These are phyloP conservation scores for Mycena vulgaris DNA, from an alignment of 768 basidiomycete genomes.

Conservation along the genomic window DNA sequence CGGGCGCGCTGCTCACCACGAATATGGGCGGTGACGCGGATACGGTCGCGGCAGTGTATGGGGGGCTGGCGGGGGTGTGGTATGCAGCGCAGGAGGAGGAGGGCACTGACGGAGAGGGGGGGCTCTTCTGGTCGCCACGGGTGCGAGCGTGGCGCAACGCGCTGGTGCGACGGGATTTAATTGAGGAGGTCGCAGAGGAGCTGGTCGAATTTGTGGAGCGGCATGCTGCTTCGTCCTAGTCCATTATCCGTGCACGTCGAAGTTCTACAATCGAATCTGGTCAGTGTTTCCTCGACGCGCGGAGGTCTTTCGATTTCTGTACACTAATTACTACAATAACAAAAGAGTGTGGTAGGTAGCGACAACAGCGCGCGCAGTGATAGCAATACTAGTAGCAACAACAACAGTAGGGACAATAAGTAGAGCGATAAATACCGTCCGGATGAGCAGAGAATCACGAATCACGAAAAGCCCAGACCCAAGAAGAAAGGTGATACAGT, in stretches of 20 bases:
- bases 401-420: no score
- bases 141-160: slow-evolving; percentile 53
- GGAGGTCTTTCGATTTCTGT: no score
- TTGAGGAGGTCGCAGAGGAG: slow-evolving; percentile 56
- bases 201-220: slow-evolving; percentile 45
- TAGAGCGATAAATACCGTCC: no score
- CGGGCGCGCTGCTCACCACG: slow-evolving; percentile 62
- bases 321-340: no score
- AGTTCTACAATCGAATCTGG: slow-evolving; percentile 22
- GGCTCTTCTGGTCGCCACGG: slow-evolving; percentile 55
- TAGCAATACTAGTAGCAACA: no score
- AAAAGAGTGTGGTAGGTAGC: no score
- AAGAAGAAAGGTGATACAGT: no score
- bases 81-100: slow-evolving; percentile 52
- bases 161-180: slow-evolving; percentile 52
- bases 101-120: slow-evolving; percentile 30
- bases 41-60: no score
- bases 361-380: no score
- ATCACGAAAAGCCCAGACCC: no score
- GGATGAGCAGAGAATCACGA: no score
- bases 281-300: slow-evolving; percentile 20
- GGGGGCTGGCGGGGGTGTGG: no score
- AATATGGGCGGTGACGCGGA: slow-evolving; percentile 63
- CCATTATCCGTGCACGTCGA: slow-evolving; percentile 24
- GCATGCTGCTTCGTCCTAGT: slow-evolving; percentile 25